Base-by-base conservation (phyloP, 345 rosid species). In the Psidium friedrichsthalianum region DNA sequence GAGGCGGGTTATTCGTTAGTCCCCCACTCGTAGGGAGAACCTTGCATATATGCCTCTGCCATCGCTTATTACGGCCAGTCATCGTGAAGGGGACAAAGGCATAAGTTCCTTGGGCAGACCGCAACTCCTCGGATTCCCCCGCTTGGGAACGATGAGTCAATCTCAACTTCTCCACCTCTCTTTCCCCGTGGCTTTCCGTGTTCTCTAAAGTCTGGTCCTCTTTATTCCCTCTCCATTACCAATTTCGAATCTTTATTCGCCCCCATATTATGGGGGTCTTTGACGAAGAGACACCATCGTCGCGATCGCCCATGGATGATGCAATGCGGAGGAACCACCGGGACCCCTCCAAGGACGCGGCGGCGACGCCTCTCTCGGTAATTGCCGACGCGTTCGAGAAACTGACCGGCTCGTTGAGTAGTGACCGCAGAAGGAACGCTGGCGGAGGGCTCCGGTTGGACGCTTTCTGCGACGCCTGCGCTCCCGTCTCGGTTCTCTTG, bases 331-430 rank as follows among this genome's bases (percentile, higher is more conserved):
- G 83, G 74, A 56, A 32, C 84, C 87, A 56, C 44, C 85, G 90
- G 82, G 87, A 87, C 52, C 88, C 92, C 55, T 82, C 83, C 20
- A 16, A 36, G 36, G 24, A 78, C 0, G 81, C 83, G 32, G 74
- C 83, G 42, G 22, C 44, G 36, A 83, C 90, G 32, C 93, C 93
- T 58, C 85, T 94, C 29, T 89, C 93, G 18, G 88, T 87, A 12
- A 90, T 96, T 6, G 94, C 91, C 11, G 91, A 89, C 76, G 96
- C 96, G 40, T 93, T 96, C 56, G 96, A 94, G 88, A 91, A 89
- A 83, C 90, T 96, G 69, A 93, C 94, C 85, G 89, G 86, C 90
- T 94, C 6, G 90, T 91, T 0, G 85, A 83, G 76, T n/a, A 76
- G 25, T 29, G 82, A 42, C 29, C 27, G 61, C 27, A 59, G 59